These are phyloP conservation scores for Xylariaceae sp. DNA, from an alignment of 2,329 filamentous ascomycete species.

Conservation along the genomic window DNA sequence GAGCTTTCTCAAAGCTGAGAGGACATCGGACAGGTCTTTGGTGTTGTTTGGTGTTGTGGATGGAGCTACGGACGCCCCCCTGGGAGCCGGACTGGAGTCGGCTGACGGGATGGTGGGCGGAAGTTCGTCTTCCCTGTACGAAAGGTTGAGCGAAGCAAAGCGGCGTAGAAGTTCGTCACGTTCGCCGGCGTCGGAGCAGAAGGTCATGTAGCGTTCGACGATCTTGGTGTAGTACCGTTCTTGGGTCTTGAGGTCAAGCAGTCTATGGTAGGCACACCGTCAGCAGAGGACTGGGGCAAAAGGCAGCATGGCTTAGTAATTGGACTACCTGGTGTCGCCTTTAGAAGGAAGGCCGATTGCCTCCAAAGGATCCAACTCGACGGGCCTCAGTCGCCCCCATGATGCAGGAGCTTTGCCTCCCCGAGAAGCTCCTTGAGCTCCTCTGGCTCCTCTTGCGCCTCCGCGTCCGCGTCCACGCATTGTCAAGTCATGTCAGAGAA, in stretches of 20 bases:
- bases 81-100: conserved; percentile 6
- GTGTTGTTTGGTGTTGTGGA: conserved; percentile 35
- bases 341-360: conserved; percentile 84
- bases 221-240: conserved; percentile 85
- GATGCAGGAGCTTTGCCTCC: conserved; percentile 41
- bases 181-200: conserved; percentile 72
- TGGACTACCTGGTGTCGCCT: conserved; percentile 70
- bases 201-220: conserved; percentile 81
- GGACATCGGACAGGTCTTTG: conserved; percentile 66
- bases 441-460: too few relatives aligned
- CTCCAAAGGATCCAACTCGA: conserved; percentile 72
- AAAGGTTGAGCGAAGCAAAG: conserved; percentile 61
- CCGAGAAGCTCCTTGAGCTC: conserved; percentile 21
- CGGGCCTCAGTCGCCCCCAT: conserved; percentile 70
- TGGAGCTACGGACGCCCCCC: conserved; percentile 15
- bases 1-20: conserved; percentile 84
- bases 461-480: conserved; percentile 31
- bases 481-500: conserved; percentile 27
- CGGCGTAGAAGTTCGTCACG: conserved; percentile 69
- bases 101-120: conserved; percentile 18
- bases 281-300: neutral
- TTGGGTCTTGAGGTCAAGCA: conserved; percentile 73
- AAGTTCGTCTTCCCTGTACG: conserved; percentile 27
- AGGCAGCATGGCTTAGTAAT: conserved; percentile 11
- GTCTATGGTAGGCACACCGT: conserved; percentile 35